A percentile compares a stretch with the other conserved stretches of the same genome.
These are phyloP conservation scores for Geosmithia morbida DNA, from an alignment of 2,329 filamentous ascomycete genomes.

Conservation along the genomic window DNA sequence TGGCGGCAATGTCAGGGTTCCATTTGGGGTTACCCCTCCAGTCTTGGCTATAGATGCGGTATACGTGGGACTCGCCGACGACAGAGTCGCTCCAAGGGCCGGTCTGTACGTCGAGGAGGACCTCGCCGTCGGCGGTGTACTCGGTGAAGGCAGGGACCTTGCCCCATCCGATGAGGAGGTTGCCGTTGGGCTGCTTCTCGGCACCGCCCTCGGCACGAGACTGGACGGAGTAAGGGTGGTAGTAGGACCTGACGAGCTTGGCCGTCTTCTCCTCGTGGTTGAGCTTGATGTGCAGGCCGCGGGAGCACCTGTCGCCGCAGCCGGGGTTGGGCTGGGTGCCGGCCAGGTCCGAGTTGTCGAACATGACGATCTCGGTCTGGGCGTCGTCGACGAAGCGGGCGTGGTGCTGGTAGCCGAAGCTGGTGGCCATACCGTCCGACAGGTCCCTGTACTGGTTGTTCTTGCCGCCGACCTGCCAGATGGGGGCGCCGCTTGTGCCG, in stretches of 20 bases:
- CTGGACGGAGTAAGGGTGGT: conserved; percentile 31
- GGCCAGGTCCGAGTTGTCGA: conserved; percentile 32
- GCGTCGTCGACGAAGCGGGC: conserved; percentile 29
- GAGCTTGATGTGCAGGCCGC: conserved; percentile 19
- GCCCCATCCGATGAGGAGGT: conserved; percentile 44
- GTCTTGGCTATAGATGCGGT: conserved; percentile 12
- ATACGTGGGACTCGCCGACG: conserved; percentile 5
- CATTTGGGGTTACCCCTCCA: conserved; percentile 10
- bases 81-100: conserved; percentile 15
- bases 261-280: conserved; percentile 30
- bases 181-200: conserved; percentile 37
- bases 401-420: conserved; percentile 30
- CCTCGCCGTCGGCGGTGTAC: conserved; percentile 26
- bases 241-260: conserved; percentile 30
- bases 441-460: conserved; percentile 17
- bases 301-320: conserved; percentile 10
- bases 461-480: conserved; percentile 20
- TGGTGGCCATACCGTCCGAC: conserved; percentile 14
- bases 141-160: conserved; percentile 31
- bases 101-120: conserved; percentile 31
- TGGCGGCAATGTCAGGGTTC: conserved; percentile 9
- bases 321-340: conserved; percentile 15
- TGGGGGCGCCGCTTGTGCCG: conserved; percentile 10
- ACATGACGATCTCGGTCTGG: conserved; percentile 33
- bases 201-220: conserved; percentile 33